Evolutionary conservation across 441 rosid species (phyloP), one percentile per base, ranked within the genome.

Genomic region (Gossypium lobatum): DNA sequence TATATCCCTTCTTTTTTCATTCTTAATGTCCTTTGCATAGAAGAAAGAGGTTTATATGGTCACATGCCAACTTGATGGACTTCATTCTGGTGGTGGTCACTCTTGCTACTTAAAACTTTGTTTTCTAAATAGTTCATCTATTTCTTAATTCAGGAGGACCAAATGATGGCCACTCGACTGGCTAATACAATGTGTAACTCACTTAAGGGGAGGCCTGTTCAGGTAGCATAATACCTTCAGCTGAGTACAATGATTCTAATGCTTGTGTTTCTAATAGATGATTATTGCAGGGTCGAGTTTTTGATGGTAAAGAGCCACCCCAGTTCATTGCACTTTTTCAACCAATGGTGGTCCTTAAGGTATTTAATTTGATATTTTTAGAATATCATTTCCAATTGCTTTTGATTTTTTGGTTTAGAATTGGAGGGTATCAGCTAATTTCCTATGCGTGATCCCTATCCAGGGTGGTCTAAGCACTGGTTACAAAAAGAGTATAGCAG

Each of bases 381-480:
- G 42, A 71, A 54, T 70, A 64, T 59, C 74, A 34, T 70, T 23
- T 8, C 48, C 67, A 63, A 3, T 63, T 63, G 48, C 25, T 63
- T 63, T 17, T 16, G 50, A 63, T 10, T 63, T 34, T 34, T 63
- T 7, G 25, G 50, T 63, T 21, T 62, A 63, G 67, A 34, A 17
- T 63, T 34, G 67, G 58, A 9, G 48, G 31, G 57, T 75, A 6
- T 71, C 42, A 65, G 67, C 60, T 60, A 53, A 63, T 14, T 70
- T 81, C 8, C 70, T 67, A 64, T 77, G 76, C 31, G 76, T 72
- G 59, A 20, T 78, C 76, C 39, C 61, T 68, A 37, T 78, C 25
- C 70, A 96, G 99, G 98, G 99, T 78, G 99, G 99, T 74, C 75
- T 91, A 83, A 88, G 97, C 87, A 87, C 93, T 66, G 92, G 97